Base-by-base conservation (phyloP, 306 rosid genomes). In the Aeschynomene evenia region DNA sequence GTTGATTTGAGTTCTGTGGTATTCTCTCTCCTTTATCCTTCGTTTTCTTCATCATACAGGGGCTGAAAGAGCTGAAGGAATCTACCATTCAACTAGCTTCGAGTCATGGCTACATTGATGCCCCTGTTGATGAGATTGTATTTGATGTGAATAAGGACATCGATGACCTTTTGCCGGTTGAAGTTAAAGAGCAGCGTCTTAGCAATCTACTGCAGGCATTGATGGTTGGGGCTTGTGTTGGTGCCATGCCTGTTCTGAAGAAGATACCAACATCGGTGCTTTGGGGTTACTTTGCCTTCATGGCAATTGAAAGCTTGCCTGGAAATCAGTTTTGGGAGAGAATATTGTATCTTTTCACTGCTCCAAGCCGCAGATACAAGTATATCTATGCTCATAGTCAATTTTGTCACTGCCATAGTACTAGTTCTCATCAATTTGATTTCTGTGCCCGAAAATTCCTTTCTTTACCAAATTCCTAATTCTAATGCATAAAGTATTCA, bases 241-340 rank as follows among this genome's bases (percentile, higher is more conserved):
- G 84, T 74, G 98, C 98, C 13, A 92, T 92, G 98, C 98, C 98
- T 69, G 63, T 92, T 72, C 79, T 92, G 80, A 92, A 86, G 87
- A 90, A 80, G 84, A 92, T 92, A 77, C 96, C 98, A 9, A 88
- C 96, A 24, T 84, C 98, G 29, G 98, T 92, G 67, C 98, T 92
- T 21, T 92, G 98, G 98, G 98, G 98, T 28, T 92, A 92, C 82
- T 92, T 92, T 79, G 95, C 98, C 77, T 92, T 90, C 87, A 92
- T 92, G 98, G 96, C 98, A 6, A 92, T 90, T 39, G 98, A 92
- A 82, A 92, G 96, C 84, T 85, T 92, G 88, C 98, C 98, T 2
- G 96, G 98, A 84, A 92, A 92, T 77, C 98, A 92, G 55, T 92
- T 86, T 65, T 92, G 98, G 98, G 98, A 92, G 82, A 86, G 98